Evolutionary conservation across 2,329 filamentous ascomycete species (phyloP).

Genomic region (Tolypocladium paradoxum): DNA sequence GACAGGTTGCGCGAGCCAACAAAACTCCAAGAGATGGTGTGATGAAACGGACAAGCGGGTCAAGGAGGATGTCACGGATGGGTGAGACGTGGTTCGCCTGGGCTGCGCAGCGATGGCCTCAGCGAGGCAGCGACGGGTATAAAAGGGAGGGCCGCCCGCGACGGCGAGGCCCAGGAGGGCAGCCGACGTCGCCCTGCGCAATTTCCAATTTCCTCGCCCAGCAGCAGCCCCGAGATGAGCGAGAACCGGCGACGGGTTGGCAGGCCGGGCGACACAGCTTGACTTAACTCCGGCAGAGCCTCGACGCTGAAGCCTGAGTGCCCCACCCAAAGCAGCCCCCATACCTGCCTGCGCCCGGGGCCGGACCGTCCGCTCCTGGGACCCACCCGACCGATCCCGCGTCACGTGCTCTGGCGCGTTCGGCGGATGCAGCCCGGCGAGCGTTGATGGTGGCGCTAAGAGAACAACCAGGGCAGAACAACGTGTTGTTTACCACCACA

Average conservation of each 20-base stretch:
- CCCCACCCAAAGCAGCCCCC: neutral
- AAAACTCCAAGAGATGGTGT: neutral
- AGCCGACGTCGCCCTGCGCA: neutral
- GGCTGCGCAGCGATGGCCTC: slow-evolving; percentile 1
- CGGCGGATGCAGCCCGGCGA: neutral
- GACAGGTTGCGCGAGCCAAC: neutral
- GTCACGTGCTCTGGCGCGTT: neutral
- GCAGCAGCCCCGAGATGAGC: neutral
- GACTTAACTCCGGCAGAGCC: slow-evolving; percentile 4
- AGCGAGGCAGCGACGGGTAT: neutral
- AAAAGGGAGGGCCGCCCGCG: slow-evolving; percentile 3
- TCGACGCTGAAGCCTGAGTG: no score
- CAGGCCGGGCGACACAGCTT: slow-evolving; percentile 3
- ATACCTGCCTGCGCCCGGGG: neutral
- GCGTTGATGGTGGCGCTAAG: neutral
- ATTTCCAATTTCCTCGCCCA: slow-evolving; percentile 2
- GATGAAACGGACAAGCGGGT: neutral
- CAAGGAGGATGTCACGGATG: neutral
- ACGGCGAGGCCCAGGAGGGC: neutral
- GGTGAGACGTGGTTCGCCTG: neutral
- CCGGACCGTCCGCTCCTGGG: neutral
- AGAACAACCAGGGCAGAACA: no score
- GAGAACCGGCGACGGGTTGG: slow-evolving; percentile 1
- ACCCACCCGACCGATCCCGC: neutral
- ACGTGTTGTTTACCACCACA: no score